Conservation (phyloP, 345 rosid genomes). For the Melastoma malabathricum region DNA sequence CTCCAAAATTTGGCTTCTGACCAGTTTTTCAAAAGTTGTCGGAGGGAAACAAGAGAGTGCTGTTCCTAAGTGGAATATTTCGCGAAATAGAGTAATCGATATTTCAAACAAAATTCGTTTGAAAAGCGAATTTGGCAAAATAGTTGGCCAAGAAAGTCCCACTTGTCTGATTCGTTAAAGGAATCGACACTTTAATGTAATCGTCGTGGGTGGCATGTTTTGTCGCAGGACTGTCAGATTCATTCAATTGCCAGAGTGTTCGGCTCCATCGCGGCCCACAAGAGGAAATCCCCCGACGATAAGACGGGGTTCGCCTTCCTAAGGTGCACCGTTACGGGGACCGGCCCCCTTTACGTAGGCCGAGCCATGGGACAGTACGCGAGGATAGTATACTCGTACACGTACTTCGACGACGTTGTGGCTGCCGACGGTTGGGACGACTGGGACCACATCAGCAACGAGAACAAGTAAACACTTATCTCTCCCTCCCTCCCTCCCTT, state of each 20-base stretch:
- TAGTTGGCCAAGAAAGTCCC: too few relatives aligned
- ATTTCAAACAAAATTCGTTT: too few relatives aligned
- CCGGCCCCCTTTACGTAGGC: constrained; percentile 74
- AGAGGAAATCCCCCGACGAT: constrained; percentile 63
- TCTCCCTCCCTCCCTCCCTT: too few relatives aligned
- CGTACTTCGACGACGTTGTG: constrained; percentile 71
- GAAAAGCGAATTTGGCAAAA: too few relatives aligned
- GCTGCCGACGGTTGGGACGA: constrained; percentile 99
- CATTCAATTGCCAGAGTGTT: constrained; percentile 86
- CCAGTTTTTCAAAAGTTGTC: too few relatives aligned
- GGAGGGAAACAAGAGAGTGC: too few relatives aligned
- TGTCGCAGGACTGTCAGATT: constrained; percentile 70
- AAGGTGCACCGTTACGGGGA: constrained; percentile 64
- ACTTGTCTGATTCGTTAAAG: too few relatives aligned
- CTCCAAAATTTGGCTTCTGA: too few relatives aligned
- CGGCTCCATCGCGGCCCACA: constrained; percentile 92
- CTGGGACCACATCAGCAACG: constrained; percentile 83
- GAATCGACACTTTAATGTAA: too few relatives aligned
- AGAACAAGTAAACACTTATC: constrained; percentile 47
- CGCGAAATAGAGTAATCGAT: too few relatives aligned
- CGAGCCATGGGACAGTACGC: constrained; percentile 98
- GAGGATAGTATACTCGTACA: constrained; percentile 73
- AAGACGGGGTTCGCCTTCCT: constrained; percentile 83
- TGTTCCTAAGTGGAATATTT: too few relatives aligned
- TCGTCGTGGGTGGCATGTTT: background rate